These are phyloP conservation scores for Phytopythium aichiense DNA, from an alignment of 352 stramenopile species.

Conservation along the genomic window DNA sequence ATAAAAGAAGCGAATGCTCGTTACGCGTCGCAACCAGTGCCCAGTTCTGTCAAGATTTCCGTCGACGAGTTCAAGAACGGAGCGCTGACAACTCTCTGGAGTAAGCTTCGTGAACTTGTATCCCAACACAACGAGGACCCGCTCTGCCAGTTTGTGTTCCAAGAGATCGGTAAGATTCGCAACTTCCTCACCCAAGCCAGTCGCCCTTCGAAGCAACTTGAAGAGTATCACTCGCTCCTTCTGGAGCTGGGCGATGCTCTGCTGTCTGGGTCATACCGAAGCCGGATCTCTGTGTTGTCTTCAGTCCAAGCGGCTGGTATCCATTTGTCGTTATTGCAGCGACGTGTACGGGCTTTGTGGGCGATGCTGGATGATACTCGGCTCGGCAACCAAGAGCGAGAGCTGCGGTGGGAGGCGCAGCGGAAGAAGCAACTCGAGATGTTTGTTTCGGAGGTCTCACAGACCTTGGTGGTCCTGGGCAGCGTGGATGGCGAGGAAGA, in stretches of 20 bases:
- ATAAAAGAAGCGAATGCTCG: not conserved
- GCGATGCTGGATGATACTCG: not conserved
- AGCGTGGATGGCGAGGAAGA: not conserved
- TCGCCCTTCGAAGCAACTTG: not conserved
- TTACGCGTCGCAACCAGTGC: not conserved
- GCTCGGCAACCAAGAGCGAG: not conserved
- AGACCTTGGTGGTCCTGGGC: not conserved
- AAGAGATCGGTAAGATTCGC: not conserved
- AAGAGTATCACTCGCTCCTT: not conserved
- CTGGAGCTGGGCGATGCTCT: not conserved
- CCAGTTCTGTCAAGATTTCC: not conserved
- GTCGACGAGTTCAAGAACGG: not conserved
- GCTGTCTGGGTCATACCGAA: not conserved
- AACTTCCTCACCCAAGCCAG: not conserved
- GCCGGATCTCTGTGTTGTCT: not conserved
- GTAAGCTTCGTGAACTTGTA: not conserved
- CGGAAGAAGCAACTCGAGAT: not conserved
- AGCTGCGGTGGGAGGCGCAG: not conserved
- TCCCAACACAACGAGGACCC: not conserved
- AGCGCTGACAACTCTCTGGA: not conserved
- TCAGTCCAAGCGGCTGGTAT: not conserved
- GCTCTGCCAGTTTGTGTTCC: not conserved
- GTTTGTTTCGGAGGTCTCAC: not conserved
- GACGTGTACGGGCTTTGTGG: not conserved
- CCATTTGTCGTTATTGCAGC: not conserved